Conservation (phyloP, 208 protist genomes). For the Leptomonas seymouri region DNA sequence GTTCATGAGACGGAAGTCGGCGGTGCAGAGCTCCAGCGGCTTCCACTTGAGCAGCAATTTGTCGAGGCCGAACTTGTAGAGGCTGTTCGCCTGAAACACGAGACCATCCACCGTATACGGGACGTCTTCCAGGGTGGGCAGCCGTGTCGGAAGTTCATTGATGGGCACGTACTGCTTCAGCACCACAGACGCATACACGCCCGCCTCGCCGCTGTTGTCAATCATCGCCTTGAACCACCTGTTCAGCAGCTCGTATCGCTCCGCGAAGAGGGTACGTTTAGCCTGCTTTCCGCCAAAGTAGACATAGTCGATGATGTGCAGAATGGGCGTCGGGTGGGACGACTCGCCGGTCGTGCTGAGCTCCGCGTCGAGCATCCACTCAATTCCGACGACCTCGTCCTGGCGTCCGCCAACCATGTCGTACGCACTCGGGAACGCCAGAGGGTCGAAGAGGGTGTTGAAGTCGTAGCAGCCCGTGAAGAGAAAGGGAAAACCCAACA, state of each 20-base stretch:
- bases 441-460: constrained; percentile 58
- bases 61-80: constrained; percentile 77
- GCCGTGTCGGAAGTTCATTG: constrained; percentile 54
- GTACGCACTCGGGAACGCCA: constrained; percentile 26
- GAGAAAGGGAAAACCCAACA: constrained; percentile 70
- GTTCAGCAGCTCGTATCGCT: constrained; percentile 59
- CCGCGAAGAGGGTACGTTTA: constrained; percentile 48
- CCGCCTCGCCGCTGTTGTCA: constrained; percentile 22
- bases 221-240: constrained; percentile 58
- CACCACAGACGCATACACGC: constrained; percentile 17
- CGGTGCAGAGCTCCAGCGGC: constrained; percentile 80
- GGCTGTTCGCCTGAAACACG: constrained; percentile 78
- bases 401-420: constrained; percentile 12
- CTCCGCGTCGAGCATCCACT: constrained; percentile 81
- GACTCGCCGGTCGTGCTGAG: constrained; percentile 34
- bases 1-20: constrained; percentile 80
- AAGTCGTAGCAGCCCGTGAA: constrained; percentile 81
- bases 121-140: constrained; percentile 54
- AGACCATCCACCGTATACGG: constrained; percentile 77
- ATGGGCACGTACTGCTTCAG: constrained; percentile 87
- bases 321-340: constrained; percentile 21
- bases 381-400: constrained; percentile 38
- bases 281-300: constrained; percentile 79
- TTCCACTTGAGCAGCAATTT: constrained; percentile 88
- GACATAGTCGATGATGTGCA: constrained; percentile 84